Conservation (phyloP, 202 grass and related monocot species). For the Hordeum pubiflorum region DNA sequence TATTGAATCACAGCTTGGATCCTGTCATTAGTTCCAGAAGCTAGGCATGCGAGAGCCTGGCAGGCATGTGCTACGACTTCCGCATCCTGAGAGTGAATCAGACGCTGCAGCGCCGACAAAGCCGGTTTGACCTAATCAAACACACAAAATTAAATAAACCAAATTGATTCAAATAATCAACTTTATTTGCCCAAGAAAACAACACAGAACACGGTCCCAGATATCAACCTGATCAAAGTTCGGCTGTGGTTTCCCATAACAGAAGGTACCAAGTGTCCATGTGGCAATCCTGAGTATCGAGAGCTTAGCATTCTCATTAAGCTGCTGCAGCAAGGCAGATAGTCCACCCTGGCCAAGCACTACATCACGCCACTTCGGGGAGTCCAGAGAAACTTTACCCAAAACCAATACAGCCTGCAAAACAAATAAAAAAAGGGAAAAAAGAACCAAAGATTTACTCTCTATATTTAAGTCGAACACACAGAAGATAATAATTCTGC, state of each 20-base stretch:
- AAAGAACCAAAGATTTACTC: background rate
- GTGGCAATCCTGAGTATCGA: slow-evolving; percentile 56
- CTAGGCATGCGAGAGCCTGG: slow-evolving; percentile 53
- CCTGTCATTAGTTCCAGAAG: slow-evolving; percentile 37
- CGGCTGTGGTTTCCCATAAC: slow-evolving; percentile 42
- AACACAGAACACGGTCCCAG: background rate
- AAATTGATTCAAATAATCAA: background rate
- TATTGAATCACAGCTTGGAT: slow-evolving; percentile 54
- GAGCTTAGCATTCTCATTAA: slow-evolving; percentile 47
- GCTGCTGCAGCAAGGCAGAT: slow-evolving; percentile 31
- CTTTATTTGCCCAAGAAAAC: too few relatives aligned
- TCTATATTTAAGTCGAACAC: too few relatives aligned
- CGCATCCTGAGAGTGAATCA: background rate
- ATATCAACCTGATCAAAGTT: slow-evolving; percentile 39
- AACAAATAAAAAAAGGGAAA: slow-evolving; percentile 27
- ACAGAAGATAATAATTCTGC: too few relatives aligned
- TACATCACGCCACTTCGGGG: slow-evolving; percentile 34
- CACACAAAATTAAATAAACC: background rate
- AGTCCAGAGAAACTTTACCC: slow-evolving; percentile 66
- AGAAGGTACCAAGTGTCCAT: slow-evolving; percentile 53
- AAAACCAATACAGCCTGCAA: slow-evolving; percentile 60
- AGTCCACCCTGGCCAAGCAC: slow-evolving; percentile 40
- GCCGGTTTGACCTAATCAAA: background rate
- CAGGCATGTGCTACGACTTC: slow-evolving; percentile 28
- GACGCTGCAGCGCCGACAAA: background rate